Evolutionary conservation across 306 rosid genomes (phyloP).

Genomic region (Vigna angularis): DNA sequence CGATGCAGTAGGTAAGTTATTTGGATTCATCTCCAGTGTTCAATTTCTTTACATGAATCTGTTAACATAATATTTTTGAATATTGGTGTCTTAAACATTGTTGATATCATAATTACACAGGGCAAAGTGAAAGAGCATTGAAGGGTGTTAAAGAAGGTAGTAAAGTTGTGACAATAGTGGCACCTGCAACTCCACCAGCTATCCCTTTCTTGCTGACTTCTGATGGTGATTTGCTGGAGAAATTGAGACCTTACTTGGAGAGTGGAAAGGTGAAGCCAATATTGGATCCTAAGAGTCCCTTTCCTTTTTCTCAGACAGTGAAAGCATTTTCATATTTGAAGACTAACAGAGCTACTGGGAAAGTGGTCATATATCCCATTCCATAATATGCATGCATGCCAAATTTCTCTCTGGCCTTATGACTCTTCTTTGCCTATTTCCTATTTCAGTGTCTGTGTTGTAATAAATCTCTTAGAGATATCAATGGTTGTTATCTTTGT

Average conservation of each 20-base stretch:
- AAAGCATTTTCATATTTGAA: constrained; percentile 69
- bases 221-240: constrained; percentile 55
- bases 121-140: constrained; percentile 49
- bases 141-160: constrained; percentile 69
- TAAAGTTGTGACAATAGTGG: constrained; percentile 53
- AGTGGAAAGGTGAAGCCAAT: constrained; percentile 76
- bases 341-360: constrained; percentile 59
- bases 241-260: constrained; percentile 58
- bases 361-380: constrained; percentile 66
- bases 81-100: too few relatives aligned
- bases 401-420: too few relatives aligned
- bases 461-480: too few relatives aligned
- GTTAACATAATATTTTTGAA: too few relatives aligned
- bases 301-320: constrained; percentile 59
- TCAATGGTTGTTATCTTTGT: too few relatives aligned
- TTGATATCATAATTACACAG: constrained; percentile 35
- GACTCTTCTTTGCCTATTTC: too few relatives aligned
- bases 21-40: too few relatives aligned
- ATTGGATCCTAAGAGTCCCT: constrained; percentile 69
- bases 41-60: too few relatives aligned
- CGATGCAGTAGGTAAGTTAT: constrained; percentile 41
- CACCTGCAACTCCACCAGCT: neutral
- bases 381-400: constrained; percentile 31
- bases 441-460: too few relatives aligned
- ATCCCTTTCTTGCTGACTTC: constrained; percentile 38